Percentiles rank a stretch among this genome's conserved stretches.
phyloP scores from a whole-genome alignment of 176 grass and related monocot species.

The Cenchrus purpureus region DNA sequence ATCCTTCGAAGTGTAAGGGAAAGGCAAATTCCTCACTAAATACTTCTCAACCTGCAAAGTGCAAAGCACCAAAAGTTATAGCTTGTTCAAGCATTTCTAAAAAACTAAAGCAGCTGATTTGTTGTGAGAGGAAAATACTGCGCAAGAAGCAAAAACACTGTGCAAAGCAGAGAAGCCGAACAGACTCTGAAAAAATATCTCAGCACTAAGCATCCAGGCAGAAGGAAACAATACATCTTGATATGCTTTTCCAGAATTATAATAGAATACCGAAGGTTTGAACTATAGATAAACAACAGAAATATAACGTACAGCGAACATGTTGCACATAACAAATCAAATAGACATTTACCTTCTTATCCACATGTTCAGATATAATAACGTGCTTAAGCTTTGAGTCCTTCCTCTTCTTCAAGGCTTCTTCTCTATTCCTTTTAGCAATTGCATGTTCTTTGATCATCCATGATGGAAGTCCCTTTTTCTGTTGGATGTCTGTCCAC shows the following conservation, averaged over 20 bases:
- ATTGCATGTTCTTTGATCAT: constrained; percentile 92
- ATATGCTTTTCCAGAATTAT: neutral
- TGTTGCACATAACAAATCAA: neutral
- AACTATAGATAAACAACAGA: neutral
- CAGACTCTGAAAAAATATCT: neutral
- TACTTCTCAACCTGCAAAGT: constrained; percentile 74
- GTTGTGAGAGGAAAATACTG: no score
- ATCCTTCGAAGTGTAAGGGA: constrained; percentile 81
- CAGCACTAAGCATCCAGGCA: neutral
- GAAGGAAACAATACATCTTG: neutral
- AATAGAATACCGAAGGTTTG: neutral
- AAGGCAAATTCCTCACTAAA: constrained; percentile 68
- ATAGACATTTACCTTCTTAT: constrained; percentile 76
- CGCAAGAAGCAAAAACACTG: no score
- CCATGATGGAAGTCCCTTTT: constrained; percentile 88
- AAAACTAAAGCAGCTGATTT: neutral
- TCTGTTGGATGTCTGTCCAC: constrained; percentile 84
- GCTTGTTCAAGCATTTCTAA: constrained; percentile 22
- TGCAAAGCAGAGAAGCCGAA: neutral
- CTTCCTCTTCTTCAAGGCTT: constrained; percentile 87
- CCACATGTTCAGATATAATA: constrained; percentile 89
- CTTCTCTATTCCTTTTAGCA: constrained; percentile 86
- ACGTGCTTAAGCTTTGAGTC: constrained; percentile 83
- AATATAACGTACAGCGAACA: neutral
- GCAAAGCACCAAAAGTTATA: constrained; percentile 29